These are phyloP conservation scores for Collybiopsis confluens DNA, from an alignment of 768 basidiomycete genomes.

Conservation along the genomic window DNA sequence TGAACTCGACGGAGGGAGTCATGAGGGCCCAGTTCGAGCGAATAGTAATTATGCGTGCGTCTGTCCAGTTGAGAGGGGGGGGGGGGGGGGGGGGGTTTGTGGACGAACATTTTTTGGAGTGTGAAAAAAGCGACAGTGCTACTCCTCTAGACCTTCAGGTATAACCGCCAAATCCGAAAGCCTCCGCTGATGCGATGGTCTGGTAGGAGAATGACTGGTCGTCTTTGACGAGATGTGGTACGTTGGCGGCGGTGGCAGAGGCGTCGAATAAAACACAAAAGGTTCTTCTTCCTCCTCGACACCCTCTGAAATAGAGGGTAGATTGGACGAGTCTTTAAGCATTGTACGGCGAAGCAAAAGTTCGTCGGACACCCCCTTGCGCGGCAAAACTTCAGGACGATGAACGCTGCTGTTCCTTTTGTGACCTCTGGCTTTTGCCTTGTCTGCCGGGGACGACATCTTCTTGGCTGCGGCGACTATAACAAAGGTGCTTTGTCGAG, in stretches of 20 bases:
- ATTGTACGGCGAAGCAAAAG: neutral
- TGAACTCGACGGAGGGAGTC: too few species aligned
- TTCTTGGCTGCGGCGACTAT: neutral
- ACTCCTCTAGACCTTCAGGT: slow-evolving; percentile 1
- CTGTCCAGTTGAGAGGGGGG: neutral
- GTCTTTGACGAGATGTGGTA: neutral
- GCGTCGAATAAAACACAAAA: slow-evolving; percentile 4
- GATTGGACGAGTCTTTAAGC: neutral
- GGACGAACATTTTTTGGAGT: too few species aligned
- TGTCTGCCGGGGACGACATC: neutral
- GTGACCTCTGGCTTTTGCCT: neutral
- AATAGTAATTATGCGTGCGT: too few species aligned
- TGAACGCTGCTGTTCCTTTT: neutral
- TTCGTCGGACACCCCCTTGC: neutral
- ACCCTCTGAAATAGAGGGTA: slow-evolving; percentile 1
- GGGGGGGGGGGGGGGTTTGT: too few species aligned
- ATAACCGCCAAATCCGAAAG: slow-evolving; percentile 4
- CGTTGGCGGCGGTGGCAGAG: neutral
- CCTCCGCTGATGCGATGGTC: neutral
- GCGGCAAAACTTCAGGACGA: neutral
- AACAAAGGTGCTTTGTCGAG: neutral
- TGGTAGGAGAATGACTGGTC: neutral
- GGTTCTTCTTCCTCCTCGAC: slow-evolving; percentile 4
- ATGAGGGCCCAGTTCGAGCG: too few species aligned
- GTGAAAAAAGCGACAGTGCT: neutral